Evolutionary conservation across 2,329 filamentous ascomycete genomes (phyloP), one percentile per base, ranked within the genome.

Genomic region (Sporothrix curviconia): DNA sequence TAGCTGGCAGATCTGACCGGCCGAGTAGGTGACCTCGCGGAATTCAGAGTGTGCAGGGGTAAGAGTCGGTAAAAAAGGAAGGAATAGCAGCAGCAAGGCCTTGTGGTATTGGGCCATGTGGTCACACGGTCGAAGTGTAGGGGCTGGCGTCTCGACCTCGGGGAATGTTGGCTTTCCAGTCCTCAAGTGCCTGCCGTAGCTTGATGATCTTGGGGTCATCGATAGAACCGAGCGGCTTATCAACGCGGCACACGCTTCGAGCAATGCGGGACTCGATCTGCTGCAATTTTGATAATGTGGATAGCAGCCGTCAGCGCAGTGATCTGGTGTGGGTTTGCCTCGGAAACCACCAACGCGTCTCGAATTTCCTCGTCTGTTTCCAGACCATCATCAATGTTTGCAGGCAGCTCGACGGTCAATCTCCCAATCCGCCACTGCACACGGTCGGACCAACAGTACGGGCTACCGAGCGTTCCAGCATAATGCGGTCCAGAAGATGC

Each of bases 401-500:
- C 53, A 6, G 53, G 53, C 12, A 56, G 12, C n/a, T 19, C 53
- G n/a, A 56, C 43, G n/a, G 9, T 56, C 53, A 30, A 56, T 56
- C 44, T 56, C 53, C 17, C 53, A 24, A 43, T 56, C 53, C 7
- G 53, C 32, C 4, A 56, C 53, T 2, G 53, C 28, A 24, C 43
- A 56, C 3, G 53, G 53, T 30, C 53, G 53, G 4, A n/a, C 53
- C 53, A 3, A 56, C 53, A 7, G 53, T 56, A 12, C 53, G 42
- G 19, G 53, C 53, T 22, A 56, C 53, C 4, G 53, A 56, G 3
- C 53, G 25, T 34, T 56, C 53, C 15, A 56, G 53, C 53, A 56
- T 56, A 24, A 56, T 19, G 53, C 53, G 14, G 43, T 56, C 53
- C 53, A 56, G 40, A 56, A 56, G 19, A 56, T 56, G n/a, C 53